Evolutionary conservation across 371 early-diverging fungal species (phyloP).

Genomic region (Apophysomyces elegans): DNA sequence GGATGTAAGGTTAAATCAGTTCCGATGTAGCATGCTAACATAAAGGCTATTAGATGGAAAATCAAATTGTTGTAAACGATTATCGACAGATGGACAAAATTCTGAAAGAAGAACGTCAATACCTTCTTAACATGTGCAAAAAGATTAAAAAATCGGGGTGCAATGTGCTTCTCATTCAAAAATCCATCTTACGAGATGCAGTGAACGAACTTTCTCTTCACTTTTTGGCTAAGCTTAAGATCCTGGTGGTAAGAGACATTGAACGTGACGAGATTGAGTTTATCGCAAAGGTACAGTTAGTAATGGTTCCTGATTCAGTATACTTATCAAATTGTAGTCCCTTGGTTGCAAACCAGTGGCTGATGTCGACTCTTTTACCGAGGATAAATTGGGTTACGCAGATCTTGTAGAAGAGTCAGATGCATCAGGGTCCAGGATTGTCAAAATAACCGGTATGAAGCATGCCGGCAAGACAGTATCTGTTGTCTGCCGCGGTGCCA

Average conservation of each 20-base stretch:
- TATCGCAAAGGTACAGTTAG: slow-evolving; percentile 77
- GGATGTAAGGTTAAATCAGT: slow-evolving; percentile 49
- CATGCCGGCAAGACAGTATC: slow-evolving; percentile 89
- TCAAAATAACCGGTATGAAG: slow-evolving; percentile 91
- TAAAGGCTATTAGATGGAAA: slow-evolving; percentile 80
- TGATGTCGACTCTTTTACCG: slow-evolving; percentile 95
- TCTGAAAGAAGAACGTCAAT: slow-evolving; percentile 97
- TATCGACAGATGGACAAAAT: slow-evolving; percentile 99
- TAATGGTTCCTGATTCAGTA: background rate
- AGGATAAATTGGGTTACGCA: slow-evolving; percentile 95
- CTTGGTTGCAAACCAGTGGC: slow-evolving; percentile 97
- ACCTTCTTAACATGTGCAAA: slow-evolving; percentile 96
- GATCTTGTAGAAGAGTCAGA: slow-evolving; percentile 92
- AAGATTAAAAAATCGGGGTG: slow-evolving; percentile 98
- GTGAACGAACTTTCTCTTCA: slow-evolving; percentile 97
- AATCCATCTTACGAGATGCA: slow-evolving; percentile 97
- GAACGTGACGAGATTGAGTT: slow-evolving; percentile 99
- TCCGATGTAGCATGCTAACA: background rate
- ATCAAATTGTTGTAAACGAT: slow-evolving; percentile 97
- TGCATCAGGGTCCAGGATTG: slow-evolving; percentile 82
- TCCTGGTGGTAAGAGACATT: slow-evolving; percentile 96
- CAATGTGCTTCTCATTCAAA: slow-evolving; percentile 97
- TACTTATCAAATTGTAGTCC: slow-evolving; percentile 50
- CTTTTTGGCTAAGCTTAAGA: slow-evolving; percentile 96
- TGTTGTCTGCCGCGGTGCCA: slow-evolving; percentile 95